Evolutionary conservation across 257 asterid genomes (phyloP).

Genomic region (Salvia hispanica): DNA sequence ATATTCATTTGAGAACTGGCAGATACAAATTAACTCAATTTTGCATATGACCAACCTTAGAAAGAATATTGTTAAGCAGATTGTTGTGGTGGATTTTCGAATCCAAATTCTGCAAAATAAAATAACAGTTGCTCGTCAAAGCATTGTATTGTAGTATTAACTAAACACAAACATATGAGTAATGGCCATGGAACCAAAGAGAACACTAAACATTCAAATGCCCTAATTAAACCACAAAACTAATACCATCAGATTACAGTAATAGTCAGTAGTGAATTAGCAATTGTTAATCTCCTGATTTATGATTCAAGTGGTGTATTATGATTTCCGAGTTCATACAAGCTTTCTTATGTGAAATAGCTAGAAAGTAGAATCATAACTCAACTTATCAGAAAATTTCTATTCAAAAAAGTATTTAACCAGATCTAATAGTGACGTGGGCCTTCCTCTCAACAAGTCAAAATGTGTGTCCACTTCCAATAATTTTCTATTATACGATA

Average conservation of each 20-base stretch:
- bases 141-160: background rate
- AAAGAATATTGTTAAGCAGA: slow-evolving; percentile 90
- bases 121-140: slow-evolving; percentile 8
- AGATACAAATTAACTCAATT: slow-evolving; percentile 22
- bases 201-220: background rate
- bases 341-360: background rate
- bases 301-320: background rate
- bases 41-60: slow-evolving; percentile 55
- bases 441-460: background rate
- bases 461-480: slow-evolving; percentile 14
- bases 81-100: slow-evolving; percentile 95
- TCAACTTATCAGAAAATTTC: background rate
- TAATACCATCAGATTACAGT: background rate
- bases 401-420: background rate
- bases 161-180: background rate
- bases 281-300: background rate
- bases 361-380: background rate
- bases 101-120: slow-evolving; percentile 78
- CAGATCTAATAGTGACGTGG: background rate
- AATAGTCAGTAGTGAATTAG: background rate
- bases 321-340: background rate
- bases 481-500: background rate
- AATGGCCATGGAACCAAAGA: background rate
- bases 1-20: background rate
- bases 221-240: slow-evolving; percentile 10